These are phyloP conservation scores for Chytridium lagenaria DNA, from an alignment of 371 early-diverging fungal genomes.

Conservation along the genomic window DNA sequence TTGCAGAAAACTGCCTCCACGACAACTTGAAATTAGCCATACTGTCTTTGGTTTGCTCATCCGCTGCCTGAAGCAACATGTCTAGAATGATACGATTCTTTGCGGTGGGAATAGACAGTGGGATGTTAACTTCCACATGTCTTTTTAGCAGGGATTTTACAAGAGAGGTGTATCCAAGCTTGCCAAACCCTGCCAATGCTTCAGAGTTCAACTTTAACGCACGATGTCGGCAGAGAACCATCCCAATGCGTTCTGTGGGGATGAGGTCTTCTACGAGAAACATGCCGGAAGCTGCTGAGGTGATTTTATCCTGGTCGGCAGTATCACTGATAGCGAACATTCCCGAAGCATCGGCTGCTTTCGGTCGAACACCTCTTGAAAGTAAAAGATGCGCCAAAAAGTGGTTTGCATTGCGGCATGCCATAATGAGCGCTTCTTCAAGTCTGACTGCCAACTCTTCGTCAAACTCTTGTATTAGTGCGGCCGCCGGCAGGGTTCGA, in stretches of 20 bases:
- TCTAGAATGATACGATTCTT: background rate
- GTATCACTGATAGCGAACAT: background rate
- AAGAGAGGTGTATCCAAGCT: background rate
- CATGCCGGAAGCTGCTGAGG: background rate
- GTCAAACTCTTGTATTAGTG: background rate
- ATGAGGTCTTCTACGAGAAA: background rate
- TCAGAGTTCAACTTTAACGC: background rate
- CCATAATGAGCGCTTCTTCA: background rate
- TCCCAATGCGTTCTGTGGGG: background rate
- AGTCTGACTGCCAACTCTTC: background rate
- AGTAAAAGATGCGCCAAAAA: background rate
- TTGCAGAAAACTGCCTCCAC: slow-evolving; percentile 10
- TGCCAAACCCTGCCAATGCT: background rate
- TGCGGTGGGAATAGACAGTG: background rate
- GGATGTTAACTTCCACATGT: background rate
- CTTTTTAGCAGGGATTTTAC: background rate
- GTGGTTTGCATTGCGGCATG: background rate
- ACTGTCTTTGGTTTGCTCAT: background rate
- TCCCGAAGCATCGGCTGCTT: background rate
- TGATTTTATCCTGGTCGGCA: no score
- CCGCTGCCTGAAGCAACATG: background rate
- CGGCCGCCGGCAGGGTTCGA: background rate
- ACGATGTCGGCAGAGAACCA: background rate
- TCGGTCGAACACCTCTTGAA: slow-evolving; percentile 2
- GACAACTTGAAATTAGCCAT: background rate